A percentile compares a stretch with the other conserved stretches of the same genome.
These are phyloP conservation scores for Beauveria bassiana DNA, from an alignment of 2,329 filamentous ascomycete genomes.

Conservation along the genomic window DNA sequence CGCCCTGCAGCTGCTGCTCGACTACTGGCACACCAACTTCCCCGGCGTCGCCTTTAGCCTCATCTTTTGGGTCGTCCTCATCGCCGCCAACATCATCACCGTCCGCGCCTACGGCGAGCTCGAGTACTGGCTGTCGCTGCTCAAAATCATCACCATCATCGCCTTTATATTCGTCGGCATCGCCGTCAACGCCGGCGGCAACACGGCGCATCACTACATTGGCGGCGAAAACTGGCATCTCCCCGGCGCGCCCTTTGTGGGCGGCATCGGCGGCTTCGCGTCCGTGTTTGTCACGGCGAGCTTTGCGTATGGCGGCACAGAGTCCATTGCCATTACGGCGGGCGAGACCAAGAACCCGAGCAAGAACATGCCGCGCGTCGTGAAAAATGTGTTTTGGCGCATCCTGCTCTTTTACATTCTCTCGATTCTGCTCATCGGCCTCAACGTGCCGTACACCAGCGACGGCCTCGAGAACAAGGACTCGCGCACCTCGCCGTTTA, in stretches of 20 bases:
- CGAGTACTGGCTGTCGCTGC: slow-evolving; percentile 48
- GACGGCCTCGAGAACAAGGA: slow-evolving; percentile 4
- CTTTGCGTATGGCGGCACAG: slow-evolving; percentile 41
- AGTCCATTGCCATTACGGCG: slow-evolving; percentile 46
- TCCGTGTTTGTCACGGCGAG: slow-evolving; percentile 46
- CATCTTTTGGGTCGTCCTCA: slow-evolving; percentile 51
- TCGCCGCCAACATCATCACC: slow-evolving; percentile 31
- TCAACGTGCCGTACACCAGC: slow-evolving; percentile 50
- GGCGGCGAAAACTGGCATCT: slow-evolving; percentile 51
- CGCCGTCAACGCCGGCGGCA: slow-evolving; percentile 44
- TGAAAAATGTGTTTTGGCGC: slow-evolving; percentile 59
- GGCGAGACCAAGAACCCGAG: slow-evolving; percentile 58
- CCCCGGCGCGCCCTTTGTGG: slow-evolving; percentile 55
- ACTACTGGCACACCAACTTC: slow-evolving; percentile 56
- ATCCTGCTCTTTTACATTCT: slow-evolving; percentile 45
- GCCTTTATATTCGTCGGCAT: slow-evolving; percentile 58
- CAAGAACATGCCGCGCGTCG: slow-evolving; percentile 52
- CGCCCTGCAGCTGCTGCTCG: slow-evolving; percentile 41
- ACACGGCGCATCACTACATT: slow-evolving; percentile 45
- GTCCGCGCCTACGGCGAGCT: slow-evolving; percentile 32
- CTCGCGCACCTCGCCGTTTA: slow-evolving; percentile 33
- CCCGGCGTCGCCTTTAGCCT: slow-evolving; percentile 56
- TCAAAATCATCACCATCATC: slow-evolving; percentile 46
- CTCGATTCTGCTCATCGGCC: slow-evolving; percentile 39
- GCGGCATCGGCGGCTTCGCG: slow-evolving; percentile 57